Base-by-base conservation (phyloP, 805 yeast genomes). In the Metschnikowia lunata region DNA sequence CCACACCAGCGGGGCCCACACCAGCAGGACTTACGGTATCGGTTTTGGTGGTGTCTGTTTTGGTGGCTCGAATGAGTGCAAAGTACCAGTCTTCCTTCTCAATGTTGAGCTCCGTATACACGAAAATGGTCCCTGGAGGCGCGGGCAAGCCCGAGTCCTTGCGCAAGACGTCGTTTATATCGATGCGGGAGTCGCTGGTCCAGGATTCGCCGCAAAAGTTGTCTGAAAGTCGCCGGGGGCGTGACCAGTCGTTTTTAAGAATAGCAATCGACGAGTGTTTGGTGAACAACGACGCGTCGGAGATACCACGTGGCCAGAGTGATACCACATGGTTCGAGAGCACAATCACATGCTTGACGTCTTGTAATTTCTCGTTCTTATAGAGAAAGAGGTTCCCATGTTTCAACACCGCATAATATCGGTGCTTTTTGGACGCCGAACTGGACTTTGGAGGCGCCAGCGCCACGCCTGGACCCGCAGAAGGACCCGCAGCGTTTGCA, bases 21-120 rank as follows among this genome's bases (percentile, higher is more conserved):
- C 18, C 18, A 10, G 31, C n/a, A 18, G 4, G 23, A 5, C 23
- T 5, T 5, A 18, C 23, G 23, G 23, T 3, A 5, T 18, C 23
- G 23, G 23, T 18, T 18, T 18, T 18, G 0, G 91, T 78, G 1
- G 95, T 18, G 42, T 63, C 66, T 6, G 66, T 63, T 47, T 83
- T 85, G 0, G 91, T 78, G 1, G 95, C 95, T 45, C 83, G 72
- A n/a, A 91, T 72, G 43, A 93, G 69, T 0, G 87, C 82, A 63
- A 88, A 89, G 60, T 91, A 93, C 85, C 97, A 83, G 60, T 91
- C 96, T 62, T 93, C 99, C 57, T 91, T 91, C 37, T 84, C 89
- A 44, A 75, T 75, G 52, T 89, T 88, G 39, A 80, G 75, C 53
- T 88, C 95, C 36, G 83, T 77, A 61, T 88, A 87, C 4, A 91